Percentiles rank a stretch among this genome's conserved stretches.
These are phyloP conservation scores for Rhizophagus clarus DNA, from an alignment of 192 early-diverging fungal species.

Conservation along the genomic window DNA sequence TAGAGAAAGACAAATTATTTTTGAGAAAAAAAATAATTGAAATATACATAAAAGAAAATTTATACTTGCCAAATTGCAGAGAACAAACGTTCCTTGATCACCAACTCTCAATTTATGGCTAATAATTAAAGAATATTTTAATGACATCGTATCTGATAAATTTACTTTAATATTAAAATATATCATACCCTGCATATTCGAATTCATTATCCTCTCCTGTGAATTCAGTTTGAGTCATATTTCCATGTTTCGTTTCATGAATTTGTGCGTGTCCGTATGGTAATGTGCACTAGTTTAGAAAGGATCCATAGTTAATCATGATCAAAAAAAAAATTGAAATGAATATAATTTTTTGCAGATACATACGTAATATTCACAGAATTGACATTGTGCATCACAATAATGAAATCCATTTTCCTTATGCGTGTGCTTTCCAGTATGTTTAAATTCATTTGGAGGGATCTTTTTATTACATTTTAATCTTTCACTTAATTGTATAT, in stretches of 20 bases:
- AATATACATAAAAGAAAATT: not conserved
- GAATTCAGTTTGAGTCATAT: conserved; percentile 15
- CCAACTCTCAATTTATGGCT: conserved; percentile 9
- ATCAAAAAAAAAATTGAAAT: not conserved
- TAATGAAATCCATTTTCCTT: conserved; percentile 6
- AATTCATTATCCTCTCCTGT: conserved; percentile 22
- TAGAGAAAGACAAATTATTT: too few species aligned
- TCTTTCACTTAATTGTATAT: conserved; percentile 22
- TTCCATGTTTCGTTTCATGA: conserved; percentile 13
- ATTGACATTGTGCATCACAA: conserved; percentile 19
- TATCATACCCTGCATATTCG: conserved; percentile 21
- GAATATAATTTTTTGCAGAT: not conserved
- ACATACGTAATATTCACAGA: conserved; percentile 22
- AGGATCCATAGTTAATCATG: not conserved
- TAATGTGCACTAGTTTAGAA: conserved; percentile 3
- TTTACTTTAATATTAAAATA: not conserved
- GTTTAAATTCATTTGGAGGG: conserved; percentile 24
- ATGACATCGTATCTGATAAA: not conserved
- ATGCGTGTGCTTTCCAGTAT: conserved; percentile 23
- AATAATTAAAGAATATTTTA: not conserved
- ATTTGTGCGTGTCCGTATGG: conserved; percentile 2
- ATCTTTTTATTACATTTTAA: conserved; percentile 26
- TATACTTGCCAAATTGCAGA: conserved; percentile 14
- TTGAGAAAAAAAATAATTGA: not conserved
- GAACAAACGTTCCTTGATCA: conserved; percentile 16